Evolutionary conservation across 805 yeast genomes (phyloP), one percentile per base, ranked within the genome.

Genomic region (Tetrapisispora taiwanensis): DNA sequence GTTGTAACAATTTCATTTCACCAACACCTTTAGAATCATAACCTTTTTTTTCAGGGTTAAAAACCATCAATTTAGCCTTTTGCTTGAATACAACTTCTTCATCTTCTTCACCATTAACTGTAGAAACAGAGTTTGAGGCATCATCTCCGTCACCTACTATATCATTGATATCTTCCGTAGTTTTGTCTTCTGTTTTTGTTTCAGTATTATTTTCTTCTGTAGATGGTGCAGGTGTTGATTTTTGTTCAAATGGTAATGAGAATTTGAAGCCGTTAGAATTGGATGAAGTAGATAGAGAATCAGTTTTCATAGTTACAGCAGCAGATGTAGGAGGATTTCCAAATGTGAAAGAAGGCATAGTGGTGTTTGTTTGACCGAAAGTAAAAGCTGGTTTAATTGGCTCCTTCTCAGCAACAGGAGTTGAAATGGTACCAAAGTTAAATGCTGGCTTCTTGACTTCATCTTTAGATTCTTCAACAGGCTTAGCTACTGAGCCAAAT

Each of bases 61-160:
- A 76, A 45, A 78, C 69, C 75, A 78, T 78, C 38, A 87, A 68
- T 56, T 87, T 87, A 4, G 90, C 74, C 55, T 84, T 74, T 54
- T 84, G 80, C 36, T 80, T 74, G 52, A 74, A 84, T 22, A 76
- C 55, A 0, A 72, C 59, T 1, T 71, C 76, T 65, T 90, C 97
- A 43, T 76, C 73, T 64, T 88, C 96, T 65, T 90, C 97, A 17
- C 96, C 97, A 8, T 90, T 84, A 12, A 73, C 75, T 52, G 73
- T 31, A 17, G 50, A 52, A 20, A 59, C 46, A 12, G 54, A 69
- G 15, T 69, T 74, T 73, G 18, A 68, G 65, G 46, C 76, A 45
- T 63, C 63, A 2, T 31, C 49, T 8, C 70, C 71, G 4, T 70
- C 72, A 3, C 70, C 71, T 46, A 71, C 73, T 38, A 67, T 75